Percentiles rank a stretch among this genome's conserved stretches.
Conservation (phyloP, 2,329 filamentous ascomycete species). For the Colletotrichum tabaci region DNA sequence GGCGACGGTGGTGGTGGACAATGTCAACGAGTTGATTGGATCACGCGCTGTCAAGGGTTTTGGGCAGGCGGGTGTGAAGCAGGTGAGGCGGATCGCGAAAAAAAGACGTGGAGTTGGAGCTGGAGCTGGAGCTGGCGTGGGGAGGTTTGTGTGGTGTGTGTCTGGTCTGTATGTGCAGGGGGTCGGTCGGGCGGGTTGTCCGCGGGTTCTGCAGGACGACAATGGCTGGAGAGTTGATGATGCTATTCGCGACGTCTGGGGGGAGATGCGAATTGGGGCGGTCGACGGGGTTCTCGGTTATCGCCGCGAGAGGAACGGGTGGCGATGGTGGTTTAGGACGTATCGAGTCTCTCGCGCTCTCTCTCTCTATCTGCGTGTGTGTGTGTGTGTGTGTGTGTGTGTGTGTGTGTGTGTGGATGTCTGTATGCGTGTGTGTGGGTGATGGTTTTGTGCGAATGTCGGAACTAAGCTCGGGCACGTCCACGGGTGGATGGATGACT, state of each 20-base stretch:
- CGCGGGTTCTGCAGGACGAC: conserved; percentile 19
- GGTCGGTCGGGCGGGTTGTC: conserved; percentile 3
- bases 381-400: background rate
- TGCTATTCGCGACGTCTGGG: conserved; percentile 34
- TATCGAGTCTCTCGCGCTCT: background rate
- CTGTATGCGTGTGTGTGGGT: no score
- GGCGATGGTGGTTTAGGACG: conserved; percentile 28
- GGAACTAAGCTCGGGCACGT: conserved; percentile 17
- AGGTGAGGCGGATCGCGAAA: conserved; percentile 42
- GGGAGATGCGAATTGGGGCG: conserved; percentile 7
- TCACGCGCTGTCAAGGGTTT: conserved; percentile 30
- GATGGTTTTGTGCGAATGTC: conserved; percentile 11
- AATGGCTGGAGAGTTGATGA: conserved; percentile 11
- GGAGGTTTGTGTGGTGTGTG: conserved; percentile 1
- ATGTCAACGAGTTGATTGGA: conserved; percentile 5
- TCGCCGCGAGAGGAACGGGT: conserved; percentile 13
- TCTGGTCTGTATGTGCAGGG: background rate
- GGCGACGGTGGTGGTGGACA: conserved; percentile 3
- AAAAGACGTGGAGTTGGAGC: conserved; percentile 26
- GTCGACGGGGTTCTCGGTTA: background rate
- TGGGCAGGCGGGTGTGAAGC: conserved; percentile 9
- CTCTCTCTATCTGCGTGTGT: background rate
- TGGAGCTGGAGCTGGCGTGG: conserved; percentile 24
- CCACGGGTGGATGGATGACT: conserved; percentile 1
- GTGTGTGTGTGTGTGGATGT: no score